A percentile compares a stretch with the other conserved stretches of the same genome.
These are phyloP conservation scores for Aristolochia californica DNA, from an alignment of 164 flowering plant species.

Conservation along the genomic window DNA sequence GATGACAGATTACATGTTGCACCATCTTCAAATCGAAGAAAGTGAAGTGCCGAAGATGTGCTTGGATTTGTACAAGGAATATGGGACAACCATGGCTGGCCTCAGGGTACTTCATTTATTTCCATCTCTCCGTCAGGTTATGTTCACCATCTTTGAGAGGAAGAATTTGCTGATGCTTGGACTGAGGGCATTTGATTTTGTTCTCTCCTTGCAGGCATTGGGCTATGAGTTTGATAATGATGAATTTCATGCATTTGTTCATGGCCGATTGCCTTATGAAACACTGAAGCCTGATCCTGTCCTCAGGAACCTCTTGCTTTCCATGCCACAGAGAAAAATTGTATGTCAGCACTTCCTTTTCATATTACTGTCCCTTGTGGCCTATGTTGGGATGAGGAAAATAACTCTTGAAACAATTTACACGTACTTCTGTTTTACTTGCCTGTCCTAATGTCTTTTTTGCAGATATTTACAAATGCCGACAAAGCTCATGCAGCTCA, in stretches of 20 bases:
- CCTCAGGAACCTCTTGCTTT: constrained; percentile 61
- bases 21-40: constrained; percentile 57
- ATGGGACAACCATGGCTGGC: constrained; percentile 99
- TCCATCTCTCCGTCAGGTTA: too few species aligned
- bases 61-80: constrained; percentile 68
- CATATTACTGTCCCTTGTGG: too few species aligned
- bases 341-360: constrained; percentile 31
- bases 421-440: neutral
- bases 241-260: constrained; percentile 73
- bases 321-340: constrained; percentile 83
- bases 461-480: constrained; percentile 83
- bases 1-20: constrained; percentile 63
- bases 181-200: constrained; percentile 52
- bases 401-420: too few species aligned
- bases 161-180: neutral
- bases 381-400: too few species aligned
- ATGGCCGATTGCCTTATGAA: constrained; percentile 86
- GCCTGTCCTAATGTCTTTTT: constrained; percentile 1
- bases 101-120: constrained; percentile 55
- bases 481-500: constrained; percentile 57
- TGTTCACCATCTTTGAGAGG: too few species aligned
- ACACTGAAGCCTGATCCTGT: constrained; percentile 70
- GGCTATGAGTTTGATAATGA: constrained; percentile 84
- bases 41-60: constrained; percentile 74
- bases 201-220: constrained; percentile 37